Conservation (phyloP, 2,329 filamentous ascomycete genomes). For the Trichoderma gracile region DNA sequence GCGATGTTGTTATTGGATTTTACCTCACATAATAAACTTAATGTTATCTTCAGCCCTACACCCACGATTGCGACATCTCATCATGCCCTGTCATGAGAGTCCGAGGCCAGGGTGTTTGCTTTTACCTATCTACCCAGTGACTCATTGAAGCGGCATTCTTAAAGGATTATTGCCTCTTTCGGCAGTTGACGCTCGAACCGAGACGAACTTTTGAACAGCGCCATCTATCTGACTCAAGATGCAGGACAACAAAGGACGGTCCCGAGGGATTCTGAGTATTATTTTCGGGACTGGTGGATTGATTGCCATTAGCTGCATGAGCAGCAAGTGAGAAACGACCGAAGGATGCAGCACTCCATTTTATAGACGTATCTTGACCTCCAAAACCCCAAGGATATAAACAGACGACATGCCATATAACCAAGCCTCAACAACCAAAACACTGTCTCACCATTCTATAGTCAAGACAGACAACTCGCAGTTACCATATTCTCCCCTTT, state of each 20-base stretch:
- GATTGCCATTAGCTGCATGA: background rate
- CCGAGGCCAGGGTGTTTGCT: background rate
- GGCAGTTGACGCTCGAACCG: background rate
- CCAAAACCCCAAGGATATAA: background rate
- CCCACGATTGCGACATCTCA: no score
- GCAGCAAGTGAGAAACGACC: background rate
- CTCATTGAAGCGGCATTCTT: background rate
- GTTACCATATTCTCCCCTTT: background rate
- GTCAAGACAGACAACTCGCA: no score
- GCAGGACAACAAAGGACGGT: background rate
- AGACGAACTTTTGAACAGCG: background rate
- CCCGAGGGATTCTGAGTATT: background rate
- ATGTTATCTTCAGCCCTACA: background rate
- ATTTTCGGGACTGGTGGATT: background rate
- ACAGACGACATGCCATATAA: background rate
- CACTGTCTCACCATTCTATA: no score
- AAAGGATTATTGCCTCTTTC: background rate
- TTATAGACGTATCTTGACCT: no score
- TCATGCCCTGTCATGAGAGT: background rate
- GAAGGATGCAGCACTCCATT: background rate
- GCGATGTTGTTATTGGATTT: background rate
- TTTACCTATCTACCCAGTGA: no score
- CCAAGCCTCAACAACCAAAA: no score
- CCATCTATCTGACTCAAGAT: slow-evolving; percentile 1
- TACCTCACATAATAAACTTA: background rate